A percentile compares a stretch with the other conserved stretches of the same genome.
Evolutionary conservation across 1,284 basidiomycete species (phyloP).

Genomic region (Sanguinoderma infundibulare): DNA sequence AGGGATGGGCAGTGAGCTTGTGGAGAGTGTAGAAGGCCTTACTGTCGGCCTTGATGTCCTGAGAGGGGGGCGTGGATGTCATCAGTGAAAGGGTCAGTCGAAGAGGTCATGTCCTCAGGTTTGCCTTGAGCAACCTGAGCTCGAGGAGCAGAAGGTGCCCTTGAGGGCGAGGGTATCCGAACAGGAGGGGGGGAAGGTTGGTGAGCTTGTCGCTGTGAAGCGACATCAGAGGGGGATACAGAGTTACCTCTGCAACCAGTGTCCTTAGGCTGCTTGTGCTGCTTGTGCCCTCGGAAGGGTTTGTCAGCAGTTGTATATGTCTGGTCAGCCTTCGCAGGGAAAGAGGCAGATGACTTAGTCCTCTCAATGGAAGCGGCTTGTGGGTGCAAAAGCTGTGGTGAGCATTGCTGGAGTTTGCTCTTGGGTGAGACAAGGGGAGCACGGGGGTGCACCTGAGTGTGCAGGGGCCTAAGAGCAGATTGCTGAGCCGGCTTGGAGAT

Average conservation of each 20-base stretch:
- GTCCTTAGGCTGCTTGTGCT: constrained; percentile 38
- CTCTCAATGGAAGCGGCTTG: too few species aligned
- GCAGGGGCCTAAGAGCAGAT: constrained; percentile 39
- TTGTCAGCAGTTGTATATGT: constrained; percentile 31
- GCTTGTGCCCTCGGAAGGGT: constrained; percentile 34
- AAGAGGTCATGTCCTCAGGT: constrained; percentile 40
- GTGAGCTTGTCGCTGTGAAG: constrained; percentile 49
- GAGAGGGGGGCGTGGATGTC: constrained; percentile 29
- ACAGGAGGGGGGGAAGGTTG: constrained; percentile 54
- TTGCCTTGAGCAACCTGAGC: constrained; percentile 24
- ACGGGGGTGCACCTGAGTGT: constrained; percentile 41
- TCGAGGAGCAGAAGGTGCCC: constrained; percentile 46
- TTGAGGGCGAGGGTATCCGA: constrained; percentile 57
- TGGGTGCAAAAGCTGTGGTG: too few species aligned
- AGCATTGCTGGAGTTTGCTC: too few species aligned
- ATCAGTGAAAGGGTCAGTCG: constrained; percentile 63
- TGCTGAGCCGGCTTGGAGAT: constrained; percentile 64
- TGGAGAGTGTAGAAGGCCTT: constrained; percentile 41
- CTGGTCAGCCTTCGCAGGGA: constrained; percentile 23
- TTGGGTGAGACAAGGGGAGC: too few species aligned
- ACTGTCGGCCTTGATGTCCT: constrained; percentile 23
- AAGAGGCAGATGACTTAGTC: constrained; percentile 19
- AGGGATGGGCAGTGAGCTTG: constrained; percentile 48
- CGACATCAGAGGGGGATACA: constrained; percentile 44
- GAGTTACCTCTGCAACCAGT: constrained; percentile 46